Base-by-base conservation (phyloP, 1,284 basidiomycete genomes). In the Trichosporon faecale region DNA sequence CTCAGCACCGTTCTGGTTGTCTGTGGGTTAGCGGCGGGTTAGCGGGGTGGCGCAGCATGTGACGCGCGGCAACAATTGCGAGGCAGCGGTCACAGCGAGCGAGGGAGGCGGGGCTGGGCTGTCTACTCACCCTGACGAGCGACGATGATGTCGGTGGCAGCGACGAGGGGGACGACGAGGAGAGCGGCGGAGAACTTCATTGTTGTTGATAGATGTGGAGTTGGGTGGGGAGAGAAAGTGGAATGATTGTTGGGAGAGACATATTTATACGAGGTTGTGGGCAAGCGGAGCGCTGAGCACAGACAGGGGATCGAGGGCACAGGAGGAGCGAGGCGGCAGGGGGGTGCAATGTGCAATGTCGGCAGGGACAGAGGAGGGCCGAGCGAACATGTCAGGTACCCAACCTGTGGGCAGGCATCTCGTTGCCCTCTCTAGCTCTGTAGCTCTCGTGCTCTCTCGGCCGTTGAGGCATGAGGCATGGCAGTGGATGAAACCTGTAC, bases 181-280 rank as follows among this genome's bases (percentile, higher is more conserved):
- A 61, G 57, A 14, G 57, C 57, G 27, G 57, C 57, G 29, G 57
- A 61, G 57, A 61, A 23, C 57, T 61, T 61, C 57, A 61, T 61
- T 52, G 49, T 52, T 23, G 49, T 25, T 18, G n/a, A n/a, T 52
- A n/a, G 46, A 52, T 11, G 29, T 33, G 57, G 57, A 33, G 27
- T 29, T 14, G 29, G 16, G 9, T 29, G 18, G 3, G 57, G 7
- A 29, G 14, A 25, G 27, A 31, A 60, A 12, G 57, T 3, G 5
- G 23, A 7, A 9, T 11, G 18, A n/a, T 23, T 11, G 27, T 14
- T 3, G n/a, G 27, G 16, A 2, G 18, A 1, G 16, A n/a, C 18
- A n/a, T 61, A 61, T 61, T n/a, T 61, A 61, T 33, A 61, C 29
- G 57, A 52, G 9, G 49, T 21, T 25, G 6, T 9, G 49, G 40